Conservation (phyloP, 495 filamentous ascomycete species). For the Sphaerosporella brunnea region DNA sequence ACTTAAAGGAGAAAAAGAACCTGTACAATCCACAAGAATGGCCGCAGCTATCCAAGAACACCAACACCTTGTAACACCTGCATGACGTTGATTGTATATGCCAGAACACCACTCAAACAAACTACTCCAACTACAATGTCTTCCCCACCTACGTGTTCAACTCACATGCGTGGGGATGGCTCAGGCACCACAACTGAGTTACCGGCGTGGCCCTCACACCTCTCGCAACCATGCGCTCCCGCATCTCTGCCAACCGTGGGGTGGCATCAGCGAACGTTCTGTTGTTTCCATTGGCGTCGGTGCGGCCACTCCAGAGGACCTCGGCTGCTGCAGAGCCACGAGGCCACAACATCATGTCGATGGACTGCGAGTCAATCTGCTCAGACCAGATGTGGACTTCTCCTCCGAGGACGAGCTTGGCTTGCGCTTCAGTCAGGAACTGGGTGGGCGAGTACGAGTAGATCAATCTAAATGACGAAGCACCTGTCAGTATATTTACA, state of each 20-base stretch:
- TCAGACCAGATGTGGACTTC: conserved; percentile 66
- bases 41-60: too few relatives aligned
- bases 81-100: too few relatives aligned
- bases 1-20: too few relatives aligned
- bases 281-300: conserved; percentile 42
- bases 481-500: too few relatives aligned
- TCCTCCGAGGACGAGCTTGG: conserved; percentile 53
- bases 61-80: too few relatives aligned
- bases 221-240: conserved; percentile 49
- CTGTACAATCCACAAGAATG: too few relatives aligned
- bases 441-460: conserved; percentile 56
- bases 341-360: conserved; percentile 64
- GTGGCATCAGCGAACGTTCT: conserved; percentile 45
- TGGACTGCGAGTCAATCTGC: conserved; percentile 48
- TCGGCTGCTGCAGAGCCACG: conserved; percentile 50
- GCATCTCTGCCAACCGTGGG: conserved; percentile 48
- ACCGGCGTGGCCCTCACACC: conserved; percentile 45
- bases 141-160: background rate
- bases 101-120: too few relatives aligned
- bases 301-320: conserved; percentile 55
- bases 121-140: too few relatives aligned
- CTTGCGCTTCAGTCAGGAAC: conserved; percentile 38
- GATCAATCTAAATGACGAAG: conserved; percentile 31
- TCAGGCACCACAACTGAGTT: conserved; percentile 36
- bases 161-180: background rate